Evolutionary conservation across 2,329 filamentous ascomycete species (phyloP).

Genomic region (Triangularia setosa): DNA sequence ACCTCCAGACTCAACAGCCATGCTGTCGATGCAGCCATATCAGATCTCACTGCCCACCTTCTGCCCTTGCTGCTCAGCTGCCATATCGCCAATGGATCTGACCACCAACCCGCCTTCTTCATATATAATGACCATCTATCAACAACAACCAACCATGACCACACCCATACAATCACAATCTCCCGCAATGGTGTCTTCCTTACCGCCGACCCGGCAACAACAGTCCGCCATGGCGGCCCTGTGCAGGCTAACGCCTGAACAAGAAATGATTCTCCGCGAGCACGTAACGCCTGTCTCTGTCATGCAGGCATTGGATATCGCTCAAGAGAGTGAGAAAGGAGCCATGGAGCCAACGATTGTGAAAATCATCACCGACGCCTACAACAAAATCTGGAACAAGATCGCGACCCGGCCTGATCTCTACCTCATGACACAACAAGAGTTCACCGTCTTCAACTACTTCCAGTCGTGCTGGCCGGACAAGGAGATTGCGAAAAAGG

Average conservation of each 20-base stretch:
- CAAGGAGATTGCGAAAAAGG: slow-evolving; percentile 43
- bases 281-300: slow-evolving; percentile 33
- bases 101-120: neutral
- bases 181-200: neutral
- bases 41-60: neutral
- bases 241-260: neutral
- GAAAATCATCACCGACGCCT: slow-evolving; percentile 61
- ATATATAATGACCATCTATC: neutral
- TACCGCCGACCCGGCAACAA: neutral
- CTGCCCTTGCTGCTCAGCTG: neutral
- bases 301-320: slow-evolving; percentile 68
- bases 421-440: slow-evolving; percentile 72
- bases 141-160: neutral
- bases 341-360: slow-evolving; percentile 58
- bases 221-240: neutral
- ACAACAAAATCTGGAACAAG: slow-evolving; percentile 63
- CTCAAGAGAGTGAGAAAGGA: slow-evolving; percentile 67
- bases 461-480: slow-evolving; percentile 65
- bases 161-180: neutral
- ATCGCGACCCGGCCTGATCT: slow-evolving; percentile 59
- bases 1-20: neutral
- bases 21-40: neutral
- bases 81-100: neutral
- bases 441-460: slow-evolving; percentile 86
- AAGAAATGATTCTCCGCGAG: neutral